phyloP scores from a whole-genome alignment of 495 filamentous ascomycete species.

The Penicillium samsonianum region DNA sequence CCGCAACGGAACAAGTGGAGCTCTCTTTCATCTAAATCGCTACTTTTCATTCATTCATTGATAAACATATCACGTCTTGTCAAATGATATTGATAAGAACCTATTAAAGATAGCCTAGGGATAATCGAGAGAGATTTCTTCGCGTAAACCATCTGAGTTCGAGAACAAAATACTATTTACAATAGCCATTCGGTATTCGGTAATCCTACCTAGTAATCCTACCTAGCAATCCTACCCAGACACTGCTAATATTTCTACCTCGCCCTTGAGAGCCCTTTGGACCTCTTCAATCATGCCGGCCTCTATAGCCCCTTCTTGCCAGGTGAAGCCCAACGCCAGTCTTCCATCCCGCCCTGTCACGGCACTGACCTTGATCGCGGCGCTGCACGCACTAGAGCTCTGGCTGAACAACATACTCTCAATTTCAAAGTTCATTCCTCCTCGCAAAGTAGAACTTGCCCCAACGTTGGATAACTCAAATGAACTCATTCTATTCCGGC shows the following conservation, averaged over 20 bases:
- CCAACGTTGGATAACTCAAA: slow-evolving; percentile 19
- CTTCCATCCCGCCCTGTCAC: slow-evolving; percentile 15
- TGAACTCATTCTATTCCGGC: slow-evolving; percentile 2
- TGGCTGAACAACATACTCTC: slow-evolving; percentile 18
- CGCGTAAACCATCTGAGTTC: too few relatives aligned
- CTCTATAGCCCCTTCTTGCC: slow-evolving; percentile 13
- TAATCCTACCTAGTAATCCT: too few relatives aligned
- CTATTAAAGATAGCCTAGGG: too few relatives aligned
- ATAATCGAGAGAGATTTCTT: too few relatives aligned
- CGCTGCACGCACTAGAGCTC: slow-evolving; percentile 15
- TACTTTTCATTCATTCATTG: not conserved
- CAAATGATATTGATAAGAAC: not conserved
- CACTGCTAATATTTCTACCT: not conserved
- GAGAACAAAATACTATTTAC: not conserved
- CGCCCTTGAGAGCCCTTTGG: not conserved
- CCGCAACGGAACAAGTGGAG: not conserved
- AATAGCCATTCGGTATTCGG: not conserved
- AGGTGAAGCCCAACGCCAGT: slow-evolving; percentile 13
- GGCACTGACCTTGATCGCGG: slow-evolving; percentile 19
- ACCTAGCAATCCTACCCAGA: not conserved
- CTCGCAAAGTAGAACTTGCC: not conserved
- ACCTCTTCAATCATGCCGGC: not conserved
- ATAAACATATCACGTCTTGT: not conserved
- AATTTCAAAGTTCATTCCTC: slow-evolving; percentile 1
- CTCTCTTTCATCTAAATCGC: not conserved